A percentile compares a stretch with the other conserved stretches of the same genome.
phyloP scores from a whole-genome alignment of 2,329 filamentous ascomycete genomes.

The Arthroderma sp. region DNA sequence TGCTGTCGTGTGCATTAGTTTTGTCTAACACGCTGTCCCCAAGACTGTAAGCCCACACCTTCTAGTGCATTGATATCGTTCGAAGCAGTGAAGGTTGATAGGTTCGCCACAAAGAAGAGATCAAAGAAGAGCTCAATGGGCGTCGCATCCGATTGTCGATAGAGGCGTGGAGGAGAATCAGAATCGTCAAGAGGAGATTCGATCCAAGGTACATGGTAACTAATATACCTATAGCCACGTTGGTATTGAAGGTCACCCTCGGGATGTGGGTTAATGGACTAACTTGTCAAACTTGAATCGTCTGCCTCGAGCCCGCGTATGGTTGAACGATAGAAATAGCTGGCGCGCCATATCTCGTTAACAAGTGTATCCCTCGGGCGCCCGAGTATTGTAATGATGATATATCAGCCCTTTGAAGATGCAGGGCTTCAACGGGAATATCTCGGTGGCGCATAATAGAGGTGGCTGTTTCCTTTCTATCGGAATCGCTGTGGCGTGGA shows the following conservation, averaged over 20 bases:
- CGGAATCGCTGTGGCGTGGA: constrained; percentile 8
- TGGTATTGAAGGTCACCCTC: neutral
- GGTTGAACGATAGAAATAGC: constrained; percentile 24
- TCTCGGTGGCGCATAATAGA: neutral
- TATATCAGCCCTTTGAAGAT: neutral
- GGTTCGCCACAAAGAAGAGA: constrained; percentile 52
- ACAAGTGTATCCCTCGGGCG: neutral
- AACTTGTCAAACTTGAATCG: constrained; percentile 16
- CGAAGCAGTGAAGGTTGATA: constrained; percentile 49
- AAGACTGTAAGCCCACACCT: constrained; percentile 18
- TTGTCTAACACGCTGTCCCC: neutral
- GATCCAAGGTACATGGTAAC: constrained; percentile 23
- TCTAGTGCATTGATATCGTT: constrained; percentile 43
- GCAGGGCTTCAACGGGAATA: neutral
- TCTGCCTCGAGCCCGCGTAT: constrained; percentile 17
- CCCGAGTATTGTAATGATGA: neutral
- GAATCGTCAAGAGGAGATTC: constrained; percentile 25
- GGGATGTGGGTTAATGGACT: constrained; percentile 9
- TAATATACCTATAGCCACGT: constrained; percentile 10
- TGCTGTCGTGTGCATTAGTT: constrained; percentile 17
- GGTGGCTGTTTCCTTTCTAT: neutral
- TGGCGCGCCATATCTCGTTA: constrained; percentile 16
- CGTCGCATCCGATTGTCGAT: constrained; percentile 39
- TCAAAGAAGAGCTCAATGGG: constrained; percentile 49
- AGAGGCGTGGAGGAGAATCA: constrained; percentile 24